Evolutionary conservation across 2,329 filamentous ascomycete species (phyloP).

Genomic region (Colletotrichum eleusines): DNA sequence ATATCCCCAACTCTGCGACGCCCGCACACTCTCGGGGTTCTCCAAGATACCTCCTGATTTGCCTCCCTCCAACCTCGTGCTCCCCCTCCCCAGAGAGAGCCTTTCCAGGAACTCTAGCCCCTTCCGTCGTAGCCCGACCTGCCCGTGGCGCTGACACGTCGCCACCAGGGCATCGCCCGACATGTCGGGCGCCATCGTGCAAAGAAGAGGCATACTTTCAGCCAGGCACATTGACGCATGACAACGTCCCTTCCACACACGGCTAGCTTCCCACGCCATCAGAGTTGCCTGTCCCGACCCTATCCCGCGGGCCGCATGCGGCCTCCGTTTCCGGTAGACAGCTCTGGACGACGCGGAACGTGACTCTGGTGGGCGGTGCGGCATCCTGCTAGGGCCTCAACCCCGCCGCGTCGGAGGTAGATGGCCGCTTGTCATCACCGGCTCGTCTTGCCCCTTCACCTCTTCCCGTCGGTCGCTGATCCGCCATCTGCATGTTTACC

Average conservation of each 20-base stretch:
- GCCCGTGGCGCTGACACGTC: background rate
- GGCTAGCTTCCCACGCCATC: background rate
- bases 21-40: background rate
- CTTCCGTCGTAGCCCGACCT: background rate
- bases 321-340: background rate
- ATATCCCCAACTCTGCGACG: background rate
- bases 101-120: conserved; percentile 16
- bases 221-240: background rate
- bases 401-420: conserved; percentile 10
- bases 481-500: background rate
- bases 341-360: background rate
- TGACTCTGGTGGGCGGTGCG: background rate
- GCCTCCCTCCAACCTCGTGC: background rate
- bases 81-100: background rate
- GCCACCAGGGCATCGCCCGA: background rate
- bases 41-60: background rate
- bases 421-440: background rate
- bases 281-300: background rate
- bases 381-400: background rate
- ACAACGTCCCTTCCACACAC: conserved; percentile 21
- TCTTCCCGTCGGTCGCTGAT: background rate
- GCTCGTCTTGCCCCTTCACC: conserved; percentile 2
- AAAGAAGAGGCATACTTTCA: background rate
- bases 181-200: conserved; percentile 7
- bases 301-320: background rate